phyloP scores from a whole-genome alignment of 2,329 filamentous ascomycete species.

The Ophiocordyceps robertsii region DNA sequence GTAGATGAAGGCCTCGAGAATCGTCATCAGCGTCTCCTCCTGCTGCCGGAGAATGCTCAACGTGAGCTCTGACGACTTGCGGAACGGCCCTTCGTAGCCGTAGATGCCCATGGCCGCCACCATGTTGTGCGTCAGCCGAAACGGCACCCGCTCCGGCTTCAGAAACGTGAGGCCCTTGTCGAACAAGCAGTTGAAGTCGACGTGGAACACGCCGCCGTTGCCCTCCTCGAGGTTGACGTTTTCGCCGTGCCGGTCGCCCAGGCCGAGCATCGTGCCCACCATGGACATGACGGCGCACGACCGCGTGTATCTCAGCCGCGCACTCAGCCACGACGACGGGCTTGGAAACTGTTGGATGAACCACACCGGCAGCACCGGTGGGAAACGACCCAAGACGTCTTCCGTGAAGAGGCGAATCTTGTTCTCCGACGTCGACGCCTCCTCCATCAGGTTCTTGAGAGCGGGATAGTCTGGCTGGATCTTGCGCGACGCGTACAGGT shows the following conservation, averaged over 20 bases:
- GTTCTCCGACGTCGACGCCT: conserved; percentile 37
- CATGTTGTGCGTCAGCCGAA: conserved; percentile 98
- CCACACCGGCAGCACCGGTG: conserved; percentile 80
- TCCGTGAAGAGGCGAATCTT: conserved; percentile 63
- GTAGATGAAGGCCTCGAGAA: conserved; percentile 92
- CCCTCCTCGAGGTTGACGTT: conserved; percentile 93
- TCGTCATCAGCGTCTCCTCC: conserved; percentile 93
- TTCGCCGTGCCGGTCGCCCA: conserved; percentile 92
- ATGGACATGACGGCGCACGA: conserved; percentile 99
- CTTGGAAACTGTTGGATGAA: conserved; percentile 93
- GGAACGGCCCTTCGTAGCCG: conserved; percentile 85
- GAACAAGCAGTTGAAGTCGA: conserved; percentile 99
- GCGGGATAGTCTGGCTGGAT: conserved; percentile 56
- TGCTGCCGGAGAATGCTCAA: conserved; percentile 74
- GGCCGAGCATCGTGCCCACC: conserved; percentile 83
- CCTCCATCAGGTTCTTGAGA: conserved; percentile 52
- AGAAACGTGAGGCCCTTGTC: conserved; percentile 95
- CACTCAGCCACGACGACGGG: conserved; percentile 82
- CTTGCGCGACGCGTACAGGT: conserved; percentile 62
- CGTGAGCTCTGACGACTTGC: conserved; percentile 80
- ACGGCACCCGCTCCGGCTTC: conserved; percentile 88
- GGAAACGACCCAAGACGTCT: conserved; percentile 51
- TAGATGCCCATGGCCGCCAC: conserved; percentile 92
- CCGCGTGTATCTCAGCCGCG: conserved; percentile 77
- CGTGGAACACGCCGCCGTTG: conserved; percentile 88